Conservation (phyloP, 2,329 filamentous ascomycete species). For the Penicillium glabrum region DNA sequence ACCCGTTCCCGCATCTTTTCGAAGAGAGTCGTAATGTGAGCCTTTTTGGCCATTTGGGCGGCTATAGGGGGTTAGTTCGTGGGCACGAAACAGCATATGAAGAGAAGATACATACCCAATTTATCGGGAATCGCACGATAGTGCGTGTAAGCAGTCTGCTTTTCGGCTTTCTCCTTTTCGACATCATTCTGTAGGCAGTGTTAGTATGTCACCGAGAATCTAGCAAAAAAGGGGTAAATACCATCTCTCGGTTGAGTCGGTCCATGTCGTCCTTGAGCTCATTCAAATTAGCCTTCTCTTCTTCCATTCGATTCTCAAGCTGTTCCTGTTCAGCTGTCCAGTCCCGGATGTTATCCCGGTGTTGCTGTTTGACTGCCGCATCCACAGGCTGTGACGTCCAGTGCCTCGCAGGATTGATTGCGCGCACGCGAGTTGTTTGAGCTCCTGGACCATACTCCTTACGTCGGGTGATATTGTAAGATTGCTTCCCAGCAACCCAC, state of each 20-base stretch:
- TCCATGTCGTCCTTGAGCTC: constrained; percentile 21
- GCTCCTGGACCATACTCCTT: constrained; percentile 77
- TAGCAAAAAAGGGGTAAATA: constrained; percentile 21
- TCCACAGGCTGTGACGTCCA: constrained; percentile 82
- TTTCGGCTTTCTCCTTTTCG: constrained; percentile 61
- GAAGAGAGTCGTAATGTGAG: constrained; percentile 41
- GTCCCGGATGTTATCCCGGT: constrained; percentile 53
- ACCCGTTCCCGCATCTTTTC: constrained; percentile 50
- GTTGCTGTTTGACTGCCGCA: constrained; percentile 53
- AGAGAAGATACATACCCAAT: constrained; percentile 53
- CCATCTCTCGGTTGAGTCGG: constrained; percentile 41
- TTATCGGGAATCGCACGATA: constrained; percentile 69
- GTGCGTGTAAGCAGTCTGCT: constrained; percentile 65
- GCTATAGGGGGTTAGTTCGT: constrained; percentile 35
- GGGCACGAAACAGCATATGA: background rate
- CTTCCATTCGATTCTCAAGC: constrained; percentile 25
- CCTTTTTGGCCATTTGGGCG: constrained; percentile 48
- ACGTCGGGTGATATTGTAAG: constrained; percentile 67
- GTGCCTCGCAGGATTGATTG: constrained; percentile 60
- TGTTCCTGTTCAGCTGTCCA: constrained; percentile 44
- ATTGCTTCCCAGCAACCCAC: constrained; percentile 69
- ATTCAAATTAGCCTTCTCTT: constrained; percentile 29
- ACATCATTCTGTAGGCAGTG: constrained; percentile 25
- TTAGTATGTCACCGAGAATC: constrained; percentile 5
- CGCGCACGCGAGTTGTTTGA: constrained; percentile 66